phyloP scores from a whole-genome alignment of 2,329 filamentous ascomycete species.

The Hymenotorrendiella dingleyae region DNA sequence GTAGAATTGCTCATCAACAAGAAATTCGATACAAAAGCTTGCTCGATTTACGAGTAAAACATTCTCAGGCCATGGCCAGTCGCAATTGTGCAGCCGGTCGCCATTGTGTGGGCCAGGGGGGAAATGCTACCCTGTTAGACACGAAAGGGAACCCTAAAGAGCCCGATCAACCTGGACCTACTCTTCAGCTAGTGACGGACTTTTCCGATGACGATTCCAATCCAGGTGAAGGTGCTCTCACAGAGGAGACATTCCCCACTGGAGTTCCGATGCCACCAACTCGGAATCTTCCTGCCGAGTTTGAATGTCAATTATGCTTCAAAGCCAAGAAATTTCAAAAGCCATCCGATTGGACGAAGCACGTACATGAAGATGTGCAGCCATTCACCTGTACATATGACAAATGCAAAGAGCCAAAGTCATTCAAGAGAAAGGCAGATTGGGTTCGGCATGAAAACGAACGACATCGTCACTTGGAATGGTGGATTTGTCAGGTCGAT shows the following conservation, averaged over 20 bases:
- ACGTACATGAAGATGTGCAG: constrained; percentile 88
- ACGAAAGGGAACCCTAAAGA: constrained; percentile 54
- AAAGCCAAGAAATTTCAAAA: constrained; percentile 80
- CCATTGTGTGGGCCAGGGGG: constrained; percentile 62
- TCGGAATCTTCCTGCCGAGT: constrained; percentile 70
- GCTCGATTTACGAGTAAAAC: constrained; percentile 63
- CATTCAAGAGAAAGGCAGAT: constrained; percentile 91
- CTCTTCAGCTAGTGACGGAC: constrained; percentile 49
- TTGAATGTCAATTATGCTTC: constrained; percentile 87
- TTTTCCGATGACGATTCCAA: constrained; percentile 61
- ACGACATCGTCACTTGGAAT: constrained; percentile 80
- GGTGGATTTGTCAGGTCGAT: constrained; percentile 79
- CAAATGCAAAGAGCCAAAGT: constrained; percentile 75
- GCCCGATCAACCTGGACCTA: constrained; percentile 47
- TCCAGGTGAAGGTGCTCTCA: constrained; percentile 63
- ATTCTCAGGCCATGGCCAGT: constrained; percentile 53
- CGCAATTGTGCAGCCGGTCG: constrained; percentile 53
- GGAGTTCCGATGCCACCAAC: constrained; percentile 81
- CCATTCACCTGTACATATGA: constrained; percentile 91
- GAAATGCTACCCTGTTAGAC: constrained; percentile 57
- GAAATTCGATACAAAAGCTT: constrained; percentile 72
- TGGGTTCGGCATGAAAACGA: constrained; percentile 96
- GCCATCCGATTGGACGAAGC: constrained; percentile 94
- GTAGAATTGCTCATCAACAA: constrained; percentile 79
- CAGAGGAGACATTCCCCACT: constrained; percentile 66